These are phyloP conservation scores for Carallia pectinifolia DNA, from an alignment of 345 rosid species.

Conservation along the genomic window DNA sequence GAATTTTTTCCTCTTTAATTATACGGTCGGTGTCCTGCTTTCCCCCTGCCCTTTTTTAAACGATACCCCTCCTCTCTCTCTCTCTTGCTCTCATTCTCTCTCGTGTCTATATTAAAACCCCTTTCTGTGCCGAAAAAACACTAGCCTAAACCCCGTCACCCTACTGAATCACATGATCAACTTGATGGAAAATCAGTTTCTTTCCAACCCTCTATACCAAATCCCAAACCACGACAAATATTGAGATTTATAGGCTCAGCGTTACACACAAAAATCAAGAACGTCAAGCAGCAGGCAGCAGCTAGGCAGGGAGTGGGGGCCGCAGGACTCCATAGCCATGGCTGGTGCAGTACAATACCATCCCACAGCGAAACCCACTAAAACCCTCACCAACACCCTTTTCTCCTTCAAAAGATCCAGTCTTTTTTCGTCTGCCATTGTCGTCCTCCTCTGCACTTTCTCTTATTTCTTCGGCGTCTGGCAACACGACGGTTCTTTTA, in stretches of 20 bases:
- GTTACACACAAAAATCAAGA: too few relatives aligned
- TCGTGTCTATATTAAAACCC: too few relatives aligned
- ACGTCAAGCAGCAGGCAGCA: too few relatives aligned
- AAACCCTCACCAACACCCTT: slow-evolving; percentile 2
- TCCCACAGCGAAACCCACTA: slow-evolving; percentile 26
- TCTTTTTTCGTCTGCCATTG: slow-evolving; percentile 16
- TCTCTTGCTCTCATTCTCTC: too few relatives aligned
- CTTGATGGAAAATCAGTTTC: slow-evolving; percentile 8
- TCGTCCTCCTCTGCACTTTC: slow-evolving; percentile 39
- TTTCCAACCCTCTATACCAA: background rate
- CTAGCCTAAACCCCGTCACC: too few relatives aligned
- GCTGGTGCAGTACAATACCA: slow-evolving; percentile 14
- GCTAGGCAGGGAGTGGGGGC: too few relatives aligned
- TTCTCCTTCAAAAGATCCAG: slow-evolving; percentile 19
- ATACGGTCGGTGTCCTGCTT: too few relatives aligned
- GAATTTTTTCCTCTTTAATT: too few relatives aligned
- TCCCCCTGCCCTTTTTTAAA: too few relatives aligned
- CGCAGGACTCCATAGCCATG: slow-evolving; percentile 12
- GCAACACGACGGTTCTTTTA: slow-evolving; percentile 14
- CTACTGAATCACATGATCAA: slow-evolving; percentile 4
- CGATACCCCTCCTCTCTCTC: too few relatives aligned
- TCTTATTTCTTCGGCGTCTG: slow-evolving; percentile 45
- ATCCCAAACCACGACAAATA: slow-evolving; percentile 4
- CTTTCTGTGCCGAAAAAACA: too few relatives aligned
- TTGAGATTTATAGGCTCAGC: background rate